phyloP scores from a whole-genome alignment of 2,329 filamentous ascomycete species.

The Aspergillus sp. region DNA sequence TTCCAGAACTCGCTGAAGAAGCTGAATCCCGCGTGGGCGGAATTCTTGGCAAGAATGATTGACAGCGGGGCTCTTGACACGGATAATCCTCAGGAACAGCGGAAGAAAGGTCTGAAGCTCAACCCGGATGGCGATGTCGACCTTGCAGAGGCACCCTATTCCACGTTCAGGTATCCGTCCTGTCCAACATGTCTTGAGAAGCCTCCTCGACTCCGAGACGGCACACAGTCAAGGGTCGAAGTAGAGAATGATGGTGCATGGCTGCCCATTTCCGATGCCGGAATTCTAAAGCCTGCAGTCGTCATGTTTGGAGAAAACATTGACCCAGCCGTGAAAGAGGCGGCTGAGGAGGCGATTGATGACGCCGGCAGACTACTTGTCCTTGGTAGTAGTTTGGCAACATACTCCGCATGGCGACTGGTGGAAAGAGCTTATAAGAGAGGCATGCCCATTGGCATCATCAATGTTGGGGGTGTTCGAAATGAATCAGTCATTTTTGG shows the following conservation, averaged over 20 bases:
- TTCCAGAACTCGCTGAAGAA: constrained; percentile 73
- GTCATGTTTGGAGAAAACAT: constrained; percentile 97
- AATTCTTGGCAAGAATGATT: constrained; percentile 67
- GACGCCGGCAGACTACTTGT: constrained; percentile 70
- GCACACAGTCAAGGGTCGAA: constrained; percentile 55
- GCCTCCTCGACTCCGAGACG: constrained; percentile 55
- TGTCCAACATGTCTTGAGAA: constrained; percentile 73
- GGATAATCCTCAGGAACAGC: constrained; percentile 67
- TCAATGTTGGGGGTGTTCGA: constrained; percentile 63
- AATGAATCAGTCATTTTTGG: constrained; percentile 42
- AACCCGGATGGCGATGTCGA: constrained; percentile 97
- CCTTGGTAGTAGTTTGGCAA: constrained; percentile 84
- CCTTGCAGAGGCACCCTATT: constrained; percentile 79
- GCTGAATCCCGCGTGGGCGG: constrained; percentile 83
- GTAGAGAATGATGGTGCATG: constrained; percentile 79
- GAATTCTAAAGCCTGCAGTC: constrained; percentile 86
- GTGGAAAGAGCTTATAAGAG: constrained; percentile 77
- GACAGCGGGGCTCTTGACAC: constrained; percentile 71
- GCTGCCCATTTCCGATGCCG: constrained; percentile 60
- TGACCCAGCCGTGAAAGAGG: constrained; percentile 60
- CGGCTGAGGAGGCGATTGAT: constrained; percentile 77
- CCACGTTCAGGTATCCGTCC: constrained; percentile 83
- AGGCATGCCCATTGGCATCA: constrained; percentile 77
- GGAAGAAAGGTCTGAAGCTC: constrained; percentile 66
- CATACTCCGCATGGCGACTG: constrained; percentile 90